phyloP scores from a whole-genome alignment of 768 basidiomycete genomes.

The Cystobasidium onofrii region DNA sequence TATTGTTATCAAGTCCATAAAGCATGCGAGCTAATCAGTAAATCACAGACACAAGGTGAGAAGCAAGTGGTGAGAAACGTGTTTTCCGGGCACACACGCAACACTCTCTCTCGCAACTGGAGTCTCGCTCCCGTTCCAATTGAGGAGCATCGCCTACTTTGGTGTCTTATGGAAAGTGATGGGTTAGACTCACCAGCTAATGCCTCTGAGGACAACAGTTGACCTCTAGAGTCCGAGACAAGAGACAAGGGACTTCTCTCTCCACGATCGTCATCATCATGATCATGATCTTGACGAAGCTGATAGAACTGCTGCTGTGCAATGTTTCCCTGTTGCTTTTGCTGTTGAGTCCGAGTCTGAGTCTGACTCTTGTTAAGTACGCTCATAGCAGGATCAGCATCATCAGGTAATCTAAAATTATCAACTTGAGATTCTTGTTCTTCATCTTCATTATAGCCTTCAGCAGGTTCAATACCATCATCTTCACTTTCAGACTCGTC shows the following conservation, averaged over 20 bases:
- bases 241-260: neutral
- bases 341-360: neutral
- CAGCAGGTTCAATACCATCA: conserved; percentile 14
- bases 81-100: too few relatives aligned
- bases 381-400: neutral
- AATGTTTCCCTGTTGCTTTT: neutral
- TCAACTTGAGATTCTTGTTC: neutral
- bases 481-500: neutral
- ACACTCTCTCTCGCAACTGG: too few relatives aligned
- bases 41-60: neutral
- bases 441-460: neutral
- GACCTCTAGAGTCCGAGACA: neutral
- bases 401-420: neutral
- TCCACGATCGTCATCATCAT: neutral
- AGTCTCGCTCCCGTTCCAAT: too few relatives aligned
- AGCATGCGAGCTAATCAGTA: conserved; percentile 25
- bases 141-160: neutral
- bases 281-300: neutral
- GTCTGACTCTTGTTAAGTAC: neutral
- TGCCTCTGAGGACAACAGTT: conserved; percentile 7
- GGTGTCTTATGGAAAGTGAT: too few relatives aligned
- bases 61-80: neutral
- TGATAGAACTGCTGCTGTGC: neutral
- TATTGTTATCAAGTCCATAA: neutral
- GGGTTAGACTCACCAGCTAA: conserved; percentile 19